Conservation (phyloP, 306 rosid genomes). For the Acacia acuminata region DNA sequence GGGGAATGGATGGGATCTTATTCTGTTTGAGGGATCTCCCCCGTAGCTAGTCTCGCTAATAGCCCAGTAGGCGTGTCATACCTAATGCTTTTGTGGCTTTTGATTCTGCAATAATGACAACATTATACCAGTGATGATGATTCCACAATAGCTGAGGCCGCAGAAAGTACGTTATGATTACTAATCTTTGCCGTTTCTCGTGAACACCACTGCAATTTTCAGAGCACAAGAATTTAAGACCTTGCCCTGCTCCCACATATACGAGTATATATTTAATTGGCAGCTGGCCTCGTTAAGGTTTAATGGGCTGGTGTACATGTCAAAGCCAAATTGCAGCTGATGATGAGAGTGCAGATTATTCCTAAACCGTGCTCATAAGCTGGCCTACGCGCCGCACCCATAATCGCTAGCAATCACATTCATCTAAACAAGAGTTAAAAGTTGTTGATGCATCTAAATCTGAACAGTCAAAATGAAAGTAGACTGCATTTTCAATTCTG, state of each 20-base stretch:
- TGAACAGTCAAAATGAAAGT: neutral
- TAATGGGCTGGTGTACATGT: neutral
- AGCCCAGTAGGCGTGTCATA: neutral
- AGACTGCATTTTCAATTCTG: neutral
- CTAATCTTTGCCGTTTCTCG: neutral
- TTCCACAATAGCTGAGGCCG: neutral
- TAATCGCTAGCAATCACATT: neutral
- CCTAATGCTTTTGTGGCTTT: neutral
- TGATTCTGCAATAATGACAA: slow-evolving; percentile 27
- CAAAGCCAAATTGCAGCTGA: neutral
- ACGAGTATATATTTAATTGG: neutral
- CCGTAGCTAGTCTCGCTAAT: neutral
- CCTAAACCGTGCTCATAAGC: neutral
- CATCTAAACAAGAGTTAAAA: neutral
- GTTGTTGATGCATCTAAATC: neutral
- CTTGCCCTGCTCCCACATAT: neutral
- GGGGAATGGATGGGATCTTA: neutral
- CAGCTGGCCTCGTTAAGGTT: neutral
- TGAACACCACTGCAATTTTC: neutral
- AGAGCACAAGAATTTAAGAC: neutral
- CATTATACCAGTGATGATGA: slow-evolving; percentile 6
- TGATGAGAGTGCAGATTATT: neutral
- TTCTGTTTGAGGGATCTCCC: neutral
- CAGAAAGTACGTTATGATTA: slow-evolving; percentile 28
- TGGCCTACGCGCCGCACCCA: neutral